These are phyloP conservation scores for Francoa sonchifolia DNA, from an alignment of 441 rosid species.

Conservation along the genomic window DNA sequence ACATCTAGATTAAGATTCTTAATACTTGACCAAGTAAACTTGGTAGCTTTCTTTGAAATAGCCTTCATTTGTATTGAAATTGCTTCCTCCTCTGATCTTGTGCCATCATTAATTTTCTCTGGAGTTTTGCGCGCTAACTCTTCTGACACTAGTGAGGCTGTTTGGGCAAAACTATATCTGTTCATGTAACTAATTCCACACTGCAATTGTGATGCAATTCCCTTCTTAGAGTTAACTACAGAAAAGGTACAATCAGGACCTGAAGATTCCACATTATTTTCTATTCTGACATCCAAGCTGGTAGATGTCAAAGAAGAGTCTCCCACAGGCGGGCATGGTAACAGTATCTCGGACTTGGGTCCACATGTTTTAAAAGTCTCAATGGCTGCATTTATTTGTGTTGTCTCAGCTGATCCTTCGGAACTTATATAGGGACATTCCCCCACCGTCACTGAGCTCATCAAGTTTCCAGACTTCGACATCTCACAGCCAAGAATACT, in stretches of 20 bases:
- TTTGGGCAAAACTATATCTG: constrained; percentile 60
- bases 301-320: constrained; percentile 24
- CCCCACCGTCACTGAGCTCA: constrained; percentile 19
- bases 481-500: constrained; percentile 21
- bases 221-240: constrained; percentile 20
- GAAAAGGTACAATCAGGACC: constrained; percentile 17
- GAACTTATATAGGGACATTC: constrained; percentile 35
- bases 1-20: constrained; percentile 24
- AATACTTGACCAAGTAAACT: constrained; percentile 51
- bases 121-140: constrained; percentile 43
- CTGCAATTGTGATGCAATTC: constrained; percentile 19
- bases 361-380: constrained; percentile 31
- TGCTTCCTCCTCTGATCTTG: constrained; percentile 54
- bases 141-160: constrained; percentile 51
- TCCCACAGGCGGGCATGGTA: constrained; percentile 11
- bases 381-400: constrained; percentile 31
- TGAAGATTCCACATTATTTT: constrained; percentile 21
- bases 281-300: constrained; percentile 24
- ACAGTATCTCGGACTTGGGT: constrained; percentile 17
- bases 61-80: constrained; percentile 59
- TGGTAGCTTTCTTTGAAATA: constrained; percentile 48
- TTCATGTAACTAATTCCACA: constrained; percentile 42
- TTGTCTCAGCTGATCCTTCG: constrained; percentile 63
- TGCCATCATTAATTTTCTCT: constrained; percentile 23
- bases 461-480: constrained; percentile 24